Base-by-base conservation (phyloP, 129 eudicot genomes). In the Kitagawia praeruptora region DNA sequence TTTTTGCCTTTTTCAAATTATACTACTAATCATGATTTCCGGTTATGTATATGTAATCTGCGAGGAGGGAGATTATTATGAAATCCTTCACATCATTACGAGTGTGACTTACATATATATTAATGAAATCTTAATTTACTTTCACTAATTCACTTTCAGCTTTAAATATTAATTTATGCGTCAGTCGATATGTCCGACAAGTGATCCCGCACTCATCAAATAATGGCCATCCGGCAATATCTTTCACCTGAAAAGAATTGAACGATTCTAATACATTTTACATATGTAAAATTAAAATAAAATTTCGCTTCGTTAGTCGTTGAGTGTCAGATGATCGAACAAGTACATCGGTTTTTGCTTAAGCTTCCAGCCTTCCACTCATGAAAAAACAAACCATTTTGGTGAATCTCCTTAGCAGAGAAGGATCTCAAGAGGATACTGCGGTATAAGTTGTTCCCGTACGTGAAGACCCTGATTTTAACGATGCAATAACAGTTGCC, bases 21-120 rank as follows among this genome's bases (percentile, higher is more conserved):
- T n/a, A n/a, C 67, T n/a, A n/a, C 67, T 28, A 8, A n/a, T 58
- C 67, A n/a, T 58, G 28, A 58, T 58, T 58, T n/a, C 28, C 67
- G n/a, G 14, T 3, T 6, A 56, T 58, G 8, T 54, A 1, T 54
- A 58, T 61, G 69, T 61, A 61, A 61, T n/a, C 34, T 61, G 4
- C 25, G 34, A 61, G n/a, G 66, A 54, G 28, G 66, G 66, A n/a
- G 25, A n/a, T 61, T 25, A n/a, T 61, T 61, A 25, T 56, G 7
- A 56, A n/a, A n/a, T 25, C 69, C 69, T 58, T n/a, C 14, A 2
- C 15, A 58, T 58, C 67, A 58, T n/a, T n/a, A 58, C n/a, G 69
- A 61, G 69, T 61, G 69, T n/a, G 69, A n/a, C 69, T 25, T 61
- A 54, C 63, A 54, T 54, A n/a, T 61, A 54, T 54, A n/a, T 61